phyloP scores from a whole-genome alignment of 176 grass and related monocot species.

The Triticum aestivum region DNA sequence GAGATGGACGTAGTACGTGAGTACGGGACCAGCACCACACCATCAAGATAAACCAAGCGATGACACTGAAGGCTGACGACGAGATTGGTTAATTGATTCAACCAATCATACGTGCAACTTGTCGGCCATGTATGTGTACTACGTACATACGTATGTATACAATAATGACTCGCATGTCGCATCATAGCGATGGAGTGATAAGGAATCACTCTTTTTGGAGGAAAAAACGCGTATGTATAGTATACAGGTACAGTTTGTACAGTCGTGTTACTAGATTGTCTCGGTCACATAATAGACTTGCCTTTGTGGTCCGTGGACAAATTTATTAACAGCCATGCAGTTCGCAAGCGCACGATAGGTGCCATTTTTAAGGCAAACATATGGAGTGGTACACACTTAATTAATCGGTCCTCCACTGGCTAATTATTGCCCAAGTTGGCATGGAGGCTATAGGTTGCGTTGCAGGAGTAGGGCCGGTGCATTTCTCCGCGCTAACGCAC shows the following conservation, averaged over 20 bases:
- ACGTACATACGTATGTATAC: too few species aligned
- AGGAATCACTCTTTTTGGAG: too few species aligned
- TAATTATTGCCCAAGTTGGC: not conserved
- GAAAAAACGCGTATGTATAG: too few species aligned
- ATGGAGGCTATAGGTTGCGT: not conserved
- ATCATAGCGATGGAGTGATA: too few species aligned
- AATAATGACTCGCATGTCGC: too few species aligned
- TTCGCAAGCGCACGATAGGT: not conserved
- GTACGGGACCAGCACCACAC: not conserved
- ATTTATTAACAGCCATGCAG: not conserved
- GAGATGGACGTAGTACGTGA: not conserved
- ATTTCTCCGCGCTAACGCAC: not conserved
- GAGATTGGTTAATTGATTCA: too few species aligned
- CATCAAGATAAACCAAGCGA: too few species aligned
- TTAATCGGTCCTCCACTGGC: not conserved
- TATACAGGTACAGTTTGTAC: too few species aligned
- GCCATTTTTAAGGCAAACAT: not conserved
- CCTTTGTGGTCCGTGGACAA: not conserved
- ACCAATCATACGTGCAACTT: not conserved
- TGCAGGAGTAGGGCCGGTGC: not conserved
- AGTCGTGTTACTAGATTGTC: not conserved
- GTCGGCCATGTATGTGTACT: too few species aligned
- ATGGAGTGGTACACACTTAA: not conserved
- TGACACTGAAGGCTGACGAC: too few species aligned
- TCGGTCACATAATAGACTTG: not conserved